These are phyloP conservation scores for Paralagenidium karlingii DNA, from an alignment of 352 stramenopile genomes.

Conservation along the genomic window DNA sequence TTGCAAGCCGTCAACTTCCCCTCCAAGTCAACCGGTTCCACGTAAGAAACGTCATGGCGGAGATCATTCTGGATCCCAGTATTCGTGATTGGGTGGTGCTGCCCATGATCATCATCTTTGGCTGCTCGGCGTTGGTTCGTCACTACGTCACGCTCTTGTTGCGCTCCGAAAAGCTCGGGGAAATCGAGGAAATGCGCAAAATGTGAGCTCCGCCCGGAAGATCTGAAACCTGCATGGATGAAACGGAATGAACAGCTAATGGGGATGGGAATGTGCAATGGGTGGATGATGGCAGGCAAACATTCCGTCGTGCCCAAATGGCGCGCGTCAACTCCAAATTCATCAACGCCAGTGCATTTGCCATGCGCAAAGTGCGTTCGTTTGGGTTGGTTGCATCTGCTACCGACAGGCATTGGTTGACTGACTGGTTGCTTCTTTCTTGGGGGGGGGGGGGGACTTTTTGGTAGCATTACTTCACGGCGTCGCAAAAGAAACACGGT, in stretches of 20 bases:
- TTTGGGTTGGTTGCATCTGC: too few relatives aligned
- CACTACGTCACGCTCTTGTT: conserved; percentile 79
- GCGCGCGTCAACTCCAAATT: conserved; percentile 86
- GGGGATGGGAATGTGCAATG: not conserved
- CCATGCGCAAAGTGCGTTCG: conserved; percentile 84
- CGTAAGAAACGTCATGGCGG: conserved; percentile 5
- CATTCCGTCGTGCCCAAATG: conserved; percentile 67
- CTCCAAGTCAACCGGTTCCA: not conserved
- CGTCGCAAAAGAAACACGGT: conserved; percentile 80
- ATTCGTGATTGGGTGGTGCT: conserved; percentile 96
- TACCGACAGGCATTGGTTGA: conserved; percentile 10
- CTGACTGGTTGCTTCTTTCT: not conserved
- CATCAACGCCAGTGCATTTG: conserved; percentile 66
- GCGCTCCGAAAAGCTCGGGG: conserved; percentile 71
- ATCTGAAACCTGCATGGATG: too few relatives aligned
- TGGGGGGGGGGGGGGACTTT: too few relatives aligned
- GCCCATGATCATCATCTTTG: conserved; percentile 94
- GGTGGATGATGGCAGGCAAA: conserved; percentile 48
- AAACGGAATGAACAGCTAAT: conserved; percentile 2
- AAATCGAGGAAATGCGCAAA: conserved; percentile 55
- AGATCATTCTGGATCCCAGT: conserved; percentile 87
- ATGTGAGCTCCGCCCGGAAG: conserved; percentile 55
- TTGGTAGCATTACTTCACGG: conserved; percentile 70
- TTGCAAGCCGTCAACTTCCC: too few relatives aligned
- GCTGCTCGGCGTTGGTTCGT: conserved; percentile 71